phyloP scores from a whole-genome alignment of 1,284 basidiomycete species.

The Singerocomus rubriflavus region DNA sequence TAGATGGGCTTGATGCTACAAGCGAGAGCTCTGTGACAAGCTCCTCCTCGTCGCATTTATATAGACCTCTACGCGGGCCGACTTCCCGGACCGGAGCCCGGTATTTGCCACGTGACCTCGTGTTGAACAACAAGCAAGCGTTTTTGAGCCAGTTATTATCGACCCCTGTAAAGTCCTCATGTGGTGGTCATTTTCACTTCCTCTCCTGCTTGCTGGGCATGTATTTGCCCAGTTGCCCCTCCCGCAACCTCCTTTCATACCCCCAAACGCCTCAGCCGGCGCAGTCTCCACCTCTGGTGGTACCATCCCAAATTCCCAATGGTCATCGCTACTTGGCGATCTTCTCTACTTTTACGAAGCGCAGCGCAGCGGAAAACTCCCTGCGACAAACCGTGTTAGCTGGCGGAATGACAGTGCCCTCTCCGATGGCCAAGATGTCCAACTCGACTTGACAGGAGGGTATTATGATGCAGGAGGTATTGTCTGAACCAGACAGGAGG shows the following conservation, averaged over 20 bases:
- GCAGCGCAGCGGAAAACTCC: constrained; percentile 78
- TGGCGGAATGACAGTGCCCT: constrained; percentile 85
- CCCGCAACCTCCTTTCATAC: constrained; percentile 58
- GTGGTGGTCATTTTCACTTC: constrained; percentile 14
- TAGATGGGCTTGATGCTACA: not conserved
- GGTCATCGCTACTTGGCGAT: constrained; percentile 78
- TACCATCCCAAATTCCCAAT: constrained; percentile 64
- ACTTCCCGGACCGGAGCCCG: not conserved
- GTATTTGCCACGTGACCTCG: constrained; percentile 18
- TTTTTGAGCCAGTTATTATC: too few species aligned
- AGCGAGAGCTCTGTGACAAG: too few species aligned
- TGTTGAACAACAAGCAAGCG: constrained; percentile 11
- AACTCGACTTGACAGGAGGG: constrained; percentile 78
- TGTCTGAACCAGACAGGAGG: constrained; percentile 11
- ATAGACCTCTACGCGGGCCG: constrained; percentile 5
- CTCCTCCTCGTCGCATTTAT: constrained; percentile 7
- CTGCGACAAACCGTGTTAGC: constrained; percentile 66
- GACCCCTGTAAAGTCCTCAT: constrained; percentile 12
- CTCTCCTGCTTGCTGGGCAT: constrained; percentile 23
- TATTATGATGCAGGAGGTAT: constrained; percentile 89
- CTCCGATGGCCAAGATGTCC: constrained; percentile 74
- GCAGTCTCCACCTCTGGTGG: constrained; percentile 47
- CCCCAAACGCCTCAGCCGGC: constrained; percentile 59
- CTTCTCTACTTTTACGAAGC: constrained; percentile 89
- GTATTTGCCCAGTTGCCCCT: constrained; percentile 55